Percentiles rank a stretch among this genome's conserved stretches.
Evolutionary conservation across 2,329 filamentous ascomycete genomes (phyloP).

Genomic region (Coleophoma crateriformis): DNA sequence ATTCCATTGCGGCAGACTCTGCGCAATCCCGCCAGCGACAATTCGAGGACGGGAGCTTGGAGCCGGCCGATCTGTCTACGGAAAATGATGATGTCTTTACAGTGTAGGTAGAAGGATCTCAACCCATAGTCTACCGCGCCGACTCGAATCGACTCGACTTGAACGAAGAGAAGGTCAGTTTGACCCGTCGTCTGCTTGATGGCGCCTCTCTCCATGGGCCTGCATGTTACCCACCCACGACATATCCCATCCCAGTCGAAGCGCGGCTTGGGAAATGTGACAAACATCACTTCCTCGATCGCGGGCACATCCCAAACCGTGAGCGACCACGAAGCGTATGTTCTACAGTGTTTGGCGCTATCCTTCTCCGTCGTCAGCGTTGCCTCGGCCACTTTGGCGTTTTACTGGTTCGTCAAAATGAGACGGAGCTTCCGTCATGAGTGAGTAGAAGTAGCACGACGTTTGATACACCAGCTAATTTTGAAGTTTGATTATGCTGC

Average conservation of each 20-base stretch:
- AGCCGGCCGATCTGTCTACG: too few relatives aligned
- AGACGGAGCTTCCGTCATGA: conserved; percentile 68
- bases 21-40: too few relatives aligned
- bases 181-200: not conserved
- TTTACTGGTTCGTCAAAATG: conserved; percentile 73
- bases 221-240: not conserved
- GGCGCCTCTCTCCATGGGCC: conserved; percentile 1
- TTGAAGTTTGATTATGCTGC: conserved; percentile 63
- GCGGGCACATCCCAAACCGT: not conserved
- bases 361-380: conserved; percentile 48
- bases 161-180: too few relatives aligned
- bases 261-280: not conserved
- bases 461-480: conserved; percentile 8
- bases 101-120: too few relatives aligned
- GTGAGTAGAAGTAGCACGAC: conserved; percentile 34
- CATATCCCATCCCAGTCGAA: not conserved
- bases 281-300: not conserved
- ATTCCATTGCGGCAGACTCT: too few relatives aligned
- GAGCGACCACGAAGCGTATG: conserved; percentile 9
- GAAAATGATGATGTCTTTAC: too few relatives aligned
- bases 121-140: too few relatives aligned
- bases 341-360: conserved; percentile 26
- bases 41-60: too few relatives aligned
- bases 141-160: too few relatives aligned
- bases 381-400: conserved; percentile 45